Evolutionary conservation across 2,329 filamentous ascomycete genomes (phyloP), one percentile per base, ranked within the genome.

Genomic region (Ascosphaera apis): DNA sequence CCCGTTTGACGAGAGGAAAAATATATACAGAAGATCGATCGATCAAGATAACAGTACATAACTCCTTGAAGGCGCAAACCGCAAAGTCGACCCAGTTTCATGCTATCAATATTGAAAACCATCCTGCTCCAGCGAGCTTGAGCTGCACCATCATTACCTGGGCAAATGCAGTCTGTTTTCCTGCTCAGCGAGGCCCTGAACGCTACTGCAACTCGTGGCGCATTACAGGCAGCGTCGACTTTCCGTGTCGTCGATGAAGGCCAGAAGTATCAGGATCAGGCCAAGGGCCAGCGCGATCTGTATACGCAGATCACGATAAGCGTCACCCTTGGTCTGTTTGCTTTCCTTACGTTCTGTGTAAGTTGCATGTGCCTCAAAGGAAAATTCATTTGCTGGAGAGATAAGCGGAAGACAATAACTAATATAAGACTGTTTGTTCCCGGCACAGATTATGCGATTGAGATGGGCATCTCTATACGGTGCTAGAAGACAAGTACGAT

Each of bases 381-480:
- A 28, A 8, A 28, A 28, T 6, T n/a, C 6, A 15, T 33, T n/a
- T 35, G 5, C 31, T 28, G 23, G n/a, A 16, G 31, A 23, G 19
- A 13, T 15, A 8, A 7, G 34, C 19, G 31, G 27, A 27, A 39
- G 15, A 34, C 40, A 19, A 42, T 33, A 12, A 18, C 34, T 13
- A n/a, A n/a, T 16, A 5, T 37, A 6, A 4, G 13, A 12, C 15
- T 4, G 15, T 18, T n/a, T 5, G 18, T 28, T 6, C 18, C 15
- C 5, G 18, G 34, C 33, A 6, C 49, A 88, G 80, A 61, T 83
- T 34, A 62, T 98, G 17, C 76, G 88, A 34, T 83, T 84, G 43
- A 73, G 82, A 71, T 98, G 88, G 88, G 77, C 80, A 34, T 67
- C 74, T 15, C 67, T 98, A 1, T 98, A 95, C 53, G 76, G 83